Evolutionary conservation across 495 filamentous ascomycete species (phyloP).

Genomic region (Hypoxylon trugodes): DNA sequence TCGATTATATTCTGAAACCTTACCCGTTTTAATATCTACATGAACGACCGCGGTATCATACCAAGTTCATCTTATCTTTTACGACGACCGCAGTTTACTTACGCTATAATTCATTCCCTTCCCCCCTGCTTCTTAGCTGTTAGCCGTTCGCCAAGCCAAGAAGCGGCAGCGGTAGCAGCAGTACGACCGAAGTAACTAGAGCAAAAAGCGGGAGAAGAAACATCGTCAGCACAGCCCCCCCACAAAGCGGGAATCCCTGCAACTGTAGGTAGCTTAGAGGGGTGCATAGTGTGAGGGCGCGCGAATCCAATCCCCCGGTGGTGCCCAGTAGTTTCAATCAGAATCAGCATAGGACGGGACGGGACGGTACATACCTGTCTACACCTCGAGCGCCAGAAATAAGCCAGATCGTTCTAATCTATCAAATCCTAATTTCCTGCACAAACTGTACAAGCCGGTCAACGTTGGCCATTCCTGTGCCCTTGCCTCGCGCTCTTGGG

Average conservation of each 20-base stretch:
- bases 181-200: neutral
- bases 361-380: too few species aligned
- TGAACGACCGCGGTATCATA: too few species aligned
- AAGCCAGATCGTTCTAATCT: constrained; percentile 37
- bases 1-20: constrained; percentile 24
- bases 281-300: constrained; percentile 38
- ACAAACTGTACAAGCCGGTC: constrained; percentile 19
- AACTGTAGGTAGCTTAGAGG: constrained; percentile 34
- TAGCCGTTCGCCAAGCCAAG: neutral
- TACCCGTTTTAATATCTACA: constrained; percentile 18
- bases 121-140: too few species aligned
- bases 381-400: constrained; percentile 29
- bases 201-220: constrained; percentile 21
- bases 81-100: too few species aligned
- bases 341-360: too few species aligned
- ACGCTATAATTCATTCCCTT: too few species aligned
- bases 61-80: too few species aligned
- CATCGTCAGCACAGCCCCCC: constrained; percentile 41
- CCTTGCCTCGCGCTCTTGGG: constrained; percentile 35
- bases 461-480: constrained; percentile 22
- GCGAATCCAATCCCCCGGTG: constrained; percentile 15
- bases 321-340: constrained; percentile 22
- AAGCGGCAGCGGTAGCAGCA: neutral
- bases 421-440: constrained; percentile 24
- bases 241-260: constrained; percentile 24